A percentile compares a stretch with the other conserved stretches of the same genome.
These are phyloP conservation scores for Psilocybe subaeruginosa DNA, from an alignment of 768 basidiomycete genomes.

Conservation along the genomic window DNA sequence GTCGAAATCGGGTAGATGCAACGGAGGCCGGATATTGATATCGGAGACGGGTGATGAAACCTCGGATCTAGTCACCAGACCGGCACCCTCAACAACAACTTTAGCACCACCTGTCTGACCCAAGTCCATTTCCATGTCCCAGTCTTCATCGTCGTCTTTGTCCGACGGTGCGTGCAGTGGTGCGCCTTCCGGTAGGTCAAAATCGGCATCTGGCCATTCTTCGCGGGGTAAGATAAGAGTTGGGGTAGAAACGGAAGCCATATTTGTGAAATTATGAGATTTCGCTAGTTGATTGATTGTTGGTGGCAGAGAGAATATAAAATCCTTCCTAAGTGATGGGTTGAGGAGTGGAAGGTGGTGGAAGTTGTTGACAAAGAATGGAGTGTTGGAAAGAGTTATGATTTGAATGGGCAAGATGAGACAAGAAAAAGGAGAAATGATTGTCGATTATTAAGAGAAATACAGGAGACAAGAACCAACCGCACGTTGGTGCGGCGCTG, in stretches of 20 bases:
- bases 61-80: conserved; percentile 41
- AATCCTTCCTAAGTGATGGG: not conserved
- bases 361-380: conserved; percentile 4
- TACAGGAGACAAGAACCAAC: conserved; percentile 7
- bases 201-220: conserved; percentile 89
- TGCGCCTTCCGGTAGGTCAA: conserved; percentile 79
- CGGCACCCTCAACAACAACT: conserved; percentile 38
- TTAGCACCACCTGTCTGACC: conserved; percentile 59
- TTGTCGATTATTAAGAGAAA: conserved; percentile 9
- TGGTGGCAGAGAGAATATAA: not conserved
- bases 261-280: conserved; percentile 30
- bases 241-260: conserved; percentile 66
- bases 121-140: conserved; percentile 80
- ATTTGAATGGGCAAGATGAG: conserved; percentile 6
- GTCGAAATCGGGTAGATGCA: conserved; percentile 45
- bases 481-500: conserved; percentile 17
- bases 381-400: not conserved
- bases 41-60: conserved; percentile 34
- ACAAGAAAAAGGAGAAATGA: conserved; percentile 2
- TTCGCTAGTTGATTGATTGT: not conserved
- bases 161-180: conserved; percentile 66
- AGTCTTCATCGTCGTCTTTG: conserved; percentile 74
- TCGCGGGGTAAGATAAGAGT: conserved; percentile 57
- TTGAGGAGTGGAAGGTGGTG: not conserved
- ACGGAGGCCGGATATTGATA: conserved; percentile 71